Base-by-base conservation (phyloP, 75 land plant species). In the Selaginella moellendorffii region DNA sequence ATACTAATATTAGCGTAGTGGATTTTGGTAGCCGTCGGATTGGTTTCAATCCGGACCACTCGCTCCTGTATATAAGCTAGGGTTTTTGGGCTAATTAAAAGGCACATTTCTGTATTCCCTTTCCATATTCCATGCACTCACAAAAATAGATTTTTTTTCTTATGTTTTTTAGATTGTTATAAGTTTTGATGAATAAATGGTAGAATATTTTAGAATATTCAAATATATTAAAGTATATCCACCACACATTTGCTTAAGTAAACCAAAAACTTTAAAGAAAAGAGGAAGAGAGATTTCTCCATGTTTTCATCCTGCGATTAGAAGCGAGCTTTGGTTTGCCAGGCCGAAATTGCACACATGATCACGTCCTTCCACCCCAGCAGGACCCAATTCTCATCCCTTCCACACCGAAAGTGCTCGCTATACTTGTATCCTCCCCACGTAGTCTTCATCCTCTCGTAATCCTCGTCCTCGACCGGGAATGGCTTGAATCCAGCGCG, bases 401-500 rank as follows among this genome's bases (percentile, higher is more conserved):
- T 51, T 28, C 77, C 80, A 21, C 66, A 54, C 65, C 59, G 2
- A 56, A 77, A 80, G 69, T 80, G 74, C 71, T 68, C 46, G 14
- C 14, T 77, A 51, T 80, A 67, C 28, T 77, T 69, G 0, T 5
- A 10, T 17, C 66, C 65, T 27, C 76, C 61, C 54, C 46, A 36
- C 22, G 70, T 0, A 31, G 36, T n/a, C 31, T 61, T 21, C 63
- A 12, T 52, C 18, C 54, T 28, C 28, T 52, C 65, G 70, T 31
- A n/a, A 21, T 77, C 61, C 20, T 71, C 74, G 19, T 12, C 30
- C 27, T 77, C 64, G 18, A 80, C 19, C 23, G 71, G 74, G 0
- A 77, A 62, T 30, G 62, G 80, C 29, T 18, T 46, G 54, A 80
- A 77, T 21, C 83, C 80, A 14, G 83, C 80, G 30, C 67, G 61